phyloP scores from a whole-genome alignment of 768 basidiomycete species.

The Tulasnella sp. region DNA sequence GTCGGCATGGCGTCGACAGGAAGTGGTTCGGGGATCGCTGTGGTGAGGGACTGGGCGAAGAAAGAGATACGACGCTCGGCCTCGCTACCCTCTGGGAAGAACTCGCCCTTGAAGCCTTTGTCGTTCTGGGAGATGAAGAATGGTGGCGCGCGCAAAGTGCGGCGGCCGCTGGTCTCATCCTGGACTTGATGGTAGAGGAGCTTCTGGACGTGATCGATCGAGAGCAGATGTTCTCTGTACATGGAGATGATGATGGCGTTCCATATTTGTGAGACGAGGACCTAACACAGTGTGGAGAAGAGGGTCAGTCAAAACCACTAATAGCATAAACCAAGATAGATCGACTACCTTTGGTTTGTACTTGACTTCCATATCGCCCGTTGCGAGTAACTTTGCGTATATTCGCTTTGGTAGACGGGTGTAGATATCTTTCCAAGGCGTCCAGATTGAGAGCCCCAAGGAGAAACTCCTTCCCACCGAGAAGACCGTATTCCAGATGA shows the following conservation, averaged over 20 bases:
- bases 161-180: constrained; percentile 75
- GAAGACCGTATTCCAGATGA: constrained; percentile 97
- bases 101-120: constrained; percentile 72
- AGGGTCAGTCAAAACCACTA: neutral
- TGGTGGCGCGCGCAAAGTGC: constrained; percentile 86
- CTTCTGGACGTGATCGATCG: constrained; percentile 98
- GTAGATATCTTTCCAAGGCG: constrained; percentile 97
- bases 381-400: constrained; percentile 90
- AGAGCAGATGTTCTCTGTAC: constrained; percentile 98
- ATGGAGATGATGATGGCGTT: constrained; percentile 99
- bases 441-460: constrained; percentile 95
- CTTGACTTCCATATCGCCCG: constrained; percentile 92
- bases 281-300: constrained; percentile 36
- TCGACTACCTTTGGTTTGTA: constrained; percentile 97
- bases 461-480: constrained; percentile 80
- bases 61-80: constrained; percentile 97
- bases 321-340: neutral
- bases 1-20: constrained; percentile 99
- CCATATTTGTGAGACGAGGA: constrained; percentile 98
- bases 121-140: constrained; percentile 97
- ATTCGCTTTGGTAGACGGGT: constrained; percentile 93
- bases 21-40: constrained; percentile 83
- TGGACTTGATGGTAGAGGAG: constrained; percentile 96
- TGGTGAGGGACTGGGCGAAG: constrained; percentile 96
- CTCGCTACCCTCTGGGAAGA: constrained; percentile 91